Conservation (phyloP, 352 stramenopile genomes). For the Blastocystis hominis region DNA sequence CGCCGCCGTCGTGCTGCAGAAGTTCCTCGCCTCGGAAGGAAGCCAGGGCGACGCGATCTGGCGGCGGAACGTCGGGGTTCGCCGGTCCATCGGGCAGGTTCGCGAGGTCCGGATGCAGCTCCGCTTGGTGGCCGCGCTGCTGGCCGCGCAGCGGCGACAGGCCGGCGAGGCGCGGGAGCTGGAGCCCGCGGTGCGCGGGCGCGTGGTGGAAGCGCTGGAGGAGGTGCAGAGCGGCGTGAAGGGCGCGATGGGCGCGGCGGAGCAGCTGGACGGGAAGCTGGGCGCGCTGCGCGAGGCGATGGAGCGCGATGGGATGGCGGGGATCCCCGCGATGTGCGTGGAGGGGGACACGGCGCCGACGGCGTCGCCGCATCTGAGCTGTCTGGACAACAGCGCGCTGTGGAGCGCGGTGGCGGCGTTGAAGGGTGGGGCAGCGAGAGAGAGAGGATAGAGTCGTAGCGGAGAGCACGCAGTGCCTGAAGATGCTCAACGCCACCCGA, state of each 20-base stretch:
- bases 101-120: slow-evolving; percentile 21
- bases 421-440: not conserved
- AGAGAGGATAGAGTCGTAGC: not conserved
- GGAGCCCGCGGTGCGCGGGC: not conserved
- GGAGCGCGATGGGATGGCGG: not conserved
- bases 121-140: not conserved
- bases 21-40: not conserved
- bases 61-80: not conserved
- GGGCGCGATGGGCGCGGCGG: not conserved
- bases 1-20: not conserved
- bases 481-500: not conserved
- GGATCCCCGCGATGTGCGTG: not conserved
- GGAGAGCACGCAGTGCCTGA: slow-evolving; percentile 11
- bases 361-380: not conserved
- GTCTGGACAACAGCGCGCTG: slow-evolving; percentile 10
- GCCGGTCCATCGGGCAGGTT: not conserved
- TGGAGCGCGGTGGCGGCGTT: not conserved
- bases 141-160: not conserved
- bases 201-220: not conserved
- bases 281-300: not conserved
- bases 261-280: not conserved
- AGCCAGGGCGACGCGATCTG: slow-evolving; percentile 9
- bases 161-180: not conserved
- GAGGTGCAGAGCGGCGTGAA: not conserved
- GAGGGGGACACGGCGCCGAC: not conserved